Evolutionary conservation across 2,329 filamentous ascomycete species (phyloP).

Genomic region (Aspergillus fructus): DNA sequence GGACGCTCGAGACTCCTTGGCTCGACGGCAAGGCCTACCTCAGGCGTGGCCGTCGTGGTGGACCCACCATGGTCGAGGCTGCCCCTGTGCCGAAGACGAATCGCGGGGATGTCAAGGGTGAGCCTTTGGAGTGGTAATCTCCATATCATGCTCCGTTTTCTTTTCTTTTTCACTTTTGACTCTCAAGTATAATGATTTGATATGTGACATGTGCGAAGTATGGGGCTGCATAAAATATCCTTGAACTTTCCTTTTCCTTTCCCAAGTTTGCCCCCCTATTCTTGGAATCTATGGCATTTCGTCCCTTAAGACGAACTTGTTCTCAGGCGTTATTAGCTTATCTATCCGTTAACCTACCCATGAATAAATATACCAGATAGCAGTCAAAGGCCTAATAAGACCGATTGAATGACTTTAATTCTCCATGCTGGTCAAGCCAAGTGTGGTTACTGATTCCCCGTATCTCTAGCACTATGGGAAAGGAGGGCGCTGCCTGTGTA

Average conservation of each 20-base stretch:
- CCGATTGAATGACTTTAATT: background rate
- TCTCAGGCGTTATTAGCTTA: background rate
- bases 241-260: background rate
- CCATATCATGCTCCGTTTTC: background rate
- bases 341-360: background rate
- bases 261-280: background rate
- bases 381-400: conserved; percentile 1
- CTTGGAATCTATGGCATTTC: background rate
- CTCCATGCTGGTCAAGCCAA: no score
- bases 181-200: conserved; percentile 32
- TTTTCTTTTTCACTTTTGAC: conserved; percentile 4
- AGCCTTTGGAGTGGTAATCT: conserved; percentile 83
- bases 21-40: conserved; percentile 84
- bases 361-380: background rate
- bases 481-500: no score
- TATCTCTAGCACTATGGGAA: no score
- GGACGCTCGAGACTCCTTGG: conserved; percentile 81
- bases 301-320: background rate
- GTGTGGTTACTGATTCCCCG: no score
- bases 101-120: conserved; percentile 75
- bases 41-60: conserved; percentile 50
- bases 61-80: conserved; percentile 61
- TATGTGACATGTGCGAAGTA: background rate
- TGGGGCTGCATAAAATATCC: background rate
- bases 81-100: conserved; percentile 83